Conservation (phyloP, 2,329 filamentous ascomycete species). For the Aspergillus ustus region DNA sequence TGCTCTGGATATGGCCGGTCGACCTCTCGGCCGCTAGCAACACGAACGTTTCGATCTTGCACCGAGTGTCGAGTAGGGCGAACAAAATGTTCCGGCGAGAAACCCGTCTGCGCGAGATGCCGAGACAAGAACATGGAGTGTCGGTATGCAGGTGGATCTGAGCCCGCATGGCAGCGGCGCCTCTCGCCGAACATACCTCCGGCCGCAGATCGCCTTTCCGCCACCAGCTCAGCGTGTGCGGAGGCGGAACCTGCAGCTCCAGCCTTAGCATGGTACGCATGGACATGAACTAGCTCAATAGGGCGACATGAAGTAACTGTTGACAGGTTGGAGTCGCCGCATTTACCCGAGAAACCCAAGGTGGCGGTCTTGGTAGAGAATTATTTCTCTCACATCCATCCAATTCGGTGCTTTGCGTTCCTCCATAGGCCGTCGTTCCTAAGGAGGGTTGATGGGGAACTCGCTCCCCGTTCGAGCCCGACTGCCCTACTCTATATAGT, state of each 20-base stretch:
- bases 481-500: conserved; percentile 1
- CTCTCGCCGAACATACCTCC: not conserved
- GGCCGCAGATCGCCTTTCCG: not conserved
- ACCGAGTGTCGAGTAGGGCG: conserved; percentile 5
- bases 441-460: conserved; percentile 11
- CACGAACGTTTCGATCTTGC: conserved; percentile 11
- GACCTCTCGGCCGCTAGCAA: not conserved
- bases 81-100: conserved; percentile 13
- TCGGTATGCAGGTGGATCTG: conserved; percentile 3
- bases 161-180: conserved; percentile 8
- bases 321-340: conserved; percentile 1
- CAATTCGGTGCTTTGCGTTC: conserved; percentile 17
- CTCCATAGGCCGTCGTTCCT: conserved; percentile 15
- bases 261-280: conserved; percentile 7
- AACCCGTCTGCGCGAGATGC: conserved; percentile 4
- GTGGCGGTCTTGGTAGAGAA: conserved; percentile 7
- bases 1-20: conserved; percentile 1
- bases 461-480: not conserved
- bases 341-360: conserved; percentile 3
- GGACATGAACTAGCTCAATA: not conserved
- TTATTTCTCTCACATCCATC: conserved; percentile 14
- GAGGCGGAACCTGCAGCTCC: not conserved
- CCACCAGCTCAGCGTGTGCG: not conserved
- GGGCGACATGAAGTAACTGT: too few species aligned
- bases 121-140: not conserved